These are phyloP conservation scores for Xenosphaeropsis pyriputrescens DNA, from an alignment of 2,329 filamentous ascomycete species.

Conservation along the genomic window DNA sequence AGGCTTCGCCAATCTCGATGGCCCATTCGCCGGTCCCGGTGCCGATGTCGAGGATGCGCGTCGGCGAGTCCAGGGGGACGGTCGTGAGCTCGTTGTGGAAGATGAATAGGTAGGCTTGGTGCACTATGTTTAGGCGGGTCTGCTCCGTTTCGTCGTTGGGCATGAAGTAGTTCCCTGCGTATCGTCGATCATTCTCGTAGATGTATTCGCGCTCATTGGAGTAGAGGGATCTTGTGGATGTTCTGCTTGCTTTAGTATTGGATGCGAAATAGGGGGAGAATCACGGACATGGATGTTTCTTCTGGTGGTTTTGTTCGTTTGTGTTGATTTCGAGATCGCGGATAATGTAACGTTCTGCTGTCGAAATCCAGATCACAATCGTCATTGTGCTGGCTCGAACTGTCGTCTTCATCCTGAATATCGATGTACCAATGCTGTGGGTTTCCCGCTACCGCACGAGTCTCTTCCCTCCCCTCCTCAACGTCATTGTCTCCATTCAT, in stretches of 20 bases:
- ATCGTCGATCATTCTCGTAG: constrained; percentile 34
- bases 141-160: constrained; percentile 18
- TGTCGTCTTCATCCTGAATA: no score
- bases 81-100: constrained; percentile 14
- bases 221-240: constrained; percentile 17
- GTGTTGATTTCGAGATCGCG: no score
- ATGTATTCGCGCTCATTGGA: constrained; percentile 13
- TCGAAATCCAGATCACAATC: no score
- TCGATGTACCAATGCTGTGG: no score
- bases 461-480: no score
- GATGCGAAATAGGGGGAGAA: neutral
- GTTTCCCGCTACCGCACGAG: no score
- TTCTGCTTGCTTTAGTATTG: constrained; percentile 7
- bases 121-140: constrained; percentile 13
- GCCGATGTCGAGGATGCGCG: constrained; percentile 26
- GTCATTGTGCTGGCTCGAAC: no score
- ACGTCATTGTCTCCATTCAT: no score
- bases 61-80: constrained; percentile 22
- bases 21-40: constrained; percentile 50
- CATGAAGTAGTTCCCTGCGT: constrained; percentile 28
- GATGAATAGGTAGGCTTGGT: constrained; percentile 12
- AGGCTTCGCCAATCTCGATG: constrained; percentile 40
- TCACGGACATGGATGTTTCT: no score
- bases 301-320: no score
- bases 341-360: no score